Evolutionary conservation across 192 early-diverging fungal genomes (phyloP), one percentile per base, ranked within the genome.

Genomic region (Coemansia sp.): DNA sequence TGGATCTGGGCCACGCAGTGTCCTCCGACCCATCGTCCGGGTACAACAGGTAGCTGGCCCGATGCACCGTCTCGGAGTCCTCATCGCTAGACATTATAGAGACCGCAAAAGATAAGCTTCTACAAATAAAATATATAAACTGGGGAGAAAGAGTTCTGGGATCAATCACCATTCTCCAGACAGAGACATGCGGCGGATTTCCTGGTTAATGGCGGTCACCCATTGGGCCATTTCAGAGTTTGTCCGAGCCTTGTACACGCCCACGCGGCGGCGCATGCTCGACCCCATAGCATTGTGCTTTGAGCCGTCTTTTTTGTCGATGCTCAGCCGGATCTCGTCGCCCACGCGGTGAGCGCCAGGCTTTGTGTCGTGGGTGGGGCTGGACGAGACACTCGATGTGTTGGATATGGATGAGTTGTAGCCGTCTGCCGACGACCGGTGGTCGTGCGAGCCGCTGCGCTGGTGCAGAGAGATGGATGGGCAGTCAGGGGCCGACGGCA

Each of bases 171-270:
- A 75, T 47, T 71, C 69, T 37, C 52, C 70, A 12, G 24, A 45
- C 25, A 67, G 57, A 2, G 70, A 57, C 73, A 83, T 69, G 35
- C 82, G 82, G 38, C 74, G 68, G 51, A 83, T 83, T 48, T 83
- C 82, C 50, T 79, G 73, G 64, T 79, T 76, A 47, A 83, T 67
- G 12, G 82, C 82, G 2, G 70, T 74, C 8, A 83, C 76, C 82
- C 82, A 83, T 29, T 79, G 76, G 64, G 79, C 70, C 82, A 83
- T 83, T 54, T 83, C 82, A 9, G 73, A 57, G 32, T 64, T 75
- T 1, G 76, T 70, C 3, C 82, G 73, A 5, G 82, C 82, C 53
- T 69, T 67, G 52, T 73, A 83, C 23, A 83, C 72, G 49, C 72
- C 77, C 45, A 74, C 53, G 4, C 77, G 67, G 6, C 24, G 48